Evolutionary conservation across 192 early-diverging fungal genomes (phyloP).

Genomic region (Coemansia sp.): DNA sequence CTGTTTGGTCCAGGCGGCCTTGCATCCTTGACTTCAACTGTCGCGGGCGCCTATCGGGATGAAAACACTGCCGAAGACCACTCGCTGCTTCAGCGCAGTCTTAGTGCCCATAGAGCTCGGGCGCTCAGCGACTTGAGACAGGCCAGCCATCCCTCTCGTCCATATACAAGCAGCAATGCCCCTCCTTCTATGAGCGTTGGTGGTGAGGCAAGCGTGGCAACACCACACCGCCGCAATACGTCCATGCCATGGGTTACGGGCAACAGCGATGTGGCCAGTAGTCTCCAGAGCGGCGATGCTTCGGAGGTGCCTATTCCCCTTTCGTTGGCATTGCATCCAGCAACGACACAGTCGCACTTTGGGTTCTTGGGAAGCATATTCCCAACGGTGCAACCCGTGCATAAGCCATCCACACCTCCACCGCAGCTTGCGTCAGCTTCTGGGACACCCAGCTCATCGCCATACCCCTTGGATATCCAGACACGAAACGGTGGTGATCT

Average conservation of each 20-base stretch:
- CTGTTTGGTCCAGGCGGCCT: background rate
- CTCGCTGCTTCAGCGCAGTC: slow-evolving; percentile 23
- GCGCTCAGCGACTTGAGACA: slow-evolving; percentile 42
- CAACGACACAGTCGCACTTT: slow-evolving; percentile 1
- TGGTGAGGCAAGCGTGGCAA: background rate
- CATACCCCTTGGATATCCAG: slow-evolving; percentile 2
- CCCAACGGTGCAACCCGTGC: background rate
- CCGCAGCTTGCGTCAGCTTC: background rate
- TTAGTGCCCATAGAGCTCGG: slow-evolving; percentile 29
- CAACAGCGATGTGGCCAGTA: slow-evolving; percentile 4
- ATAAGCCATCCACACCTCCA: slow-evolving; percentile 8
- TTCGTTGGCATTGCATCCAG: slow-evolving; percentile 1
- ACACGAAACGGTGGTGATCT: background rate
- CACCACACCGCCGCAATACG: slow-evolving; percentile 40
- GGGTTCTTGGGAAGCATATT: slow-evolving; percentile 26
- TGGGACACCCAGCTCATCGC: background rate
- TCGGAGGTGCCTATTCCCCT: background rate
- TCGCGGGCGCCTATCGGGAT: background rate
- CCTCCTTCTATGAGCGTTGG: background rate
- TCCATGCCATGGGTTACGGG: slow-evolving; percentile 44
- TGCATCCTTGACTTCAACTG: slow-evolving; percentile 17
- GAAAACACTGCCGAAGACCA: background rate
- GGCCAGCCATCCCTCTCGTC: background rate
- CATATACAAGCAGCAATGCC: slow-evolving; percentile 1
- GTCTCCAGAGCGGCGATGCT: background rate